These are phyloP conservation scores for Backusella macrospora DNA, from an alignment of 192 early-diverging fungal genomes.

Conservation along the genomic window DNA sequence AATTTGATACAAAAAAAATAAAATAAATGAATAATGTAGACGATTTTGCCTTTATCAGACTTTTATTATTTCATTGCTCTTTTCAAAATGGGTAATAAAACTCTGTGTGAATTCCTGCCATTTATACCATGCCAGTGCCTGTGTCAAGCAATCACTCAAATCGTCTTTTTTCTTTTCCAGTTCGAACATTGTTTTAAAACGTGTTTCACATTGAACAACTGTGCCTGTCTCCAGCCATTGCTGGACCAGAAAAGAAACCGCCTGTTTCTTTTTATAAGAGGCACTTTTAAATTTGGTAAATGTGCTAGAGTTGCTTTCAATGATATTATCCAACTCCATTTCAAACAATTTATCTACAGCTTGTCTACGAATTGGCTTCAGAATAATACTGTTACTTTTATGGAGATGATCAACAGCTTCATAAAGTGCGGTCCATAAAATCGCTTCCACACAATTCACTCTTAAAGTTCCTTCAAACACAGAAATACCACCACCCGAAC, in stretches of 20 bases:
- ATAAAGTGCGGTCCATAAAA: slow-evolving; percentile 42
- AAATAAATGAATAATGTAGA: neutral
- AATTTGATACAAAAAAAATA: neutral
- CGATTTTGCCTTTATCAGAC: neutral
- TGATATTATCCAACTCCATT: neutral
- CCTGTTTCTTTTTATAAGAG: slow-evolving; percentile 35
- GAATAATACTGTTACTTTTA: neutral
- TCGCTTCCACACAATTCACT: slow-evolving; percentile 47
- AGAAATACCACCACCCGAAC: slow-evolving; percentile 34
- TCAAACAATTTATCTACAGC: slow-evolving; percentile 28
- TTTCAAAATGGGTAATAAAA: slow-evolving; percentile 9
- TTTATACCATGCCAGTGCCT: slow-evolving; percentile 51
- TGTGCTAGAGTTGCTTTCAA: neutral
- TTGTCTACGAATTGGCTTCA: slow-evolving; percentile 19
- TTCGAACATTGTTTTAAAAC: slow-evolving; percentile 31
- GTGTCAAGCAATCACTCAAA: slow-evolving; percentile 51
- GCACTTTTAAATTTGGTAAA: neutral
- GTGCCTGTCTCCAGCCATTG: slow-evolving; percentile 28
- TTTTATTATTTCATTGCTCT: slow-evolving; percentile 3
- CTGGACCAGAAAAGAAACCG: slow-evolving; percentile 27
- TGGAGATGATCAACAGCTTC: neutral
- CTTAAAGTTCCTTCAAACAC: slow-evolving; percentile 45
- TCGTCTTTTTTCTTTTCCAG: slow-evolving; percentile 51
- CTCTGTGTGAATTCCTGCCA: slow-evolving; percentile 40
- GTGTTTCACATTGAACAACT: slow-evolving; percentile 16